Base-by-base conservation (phyloP, 2,329 filamentous ascomycete species). In the Bertia moriformis region DNA sequence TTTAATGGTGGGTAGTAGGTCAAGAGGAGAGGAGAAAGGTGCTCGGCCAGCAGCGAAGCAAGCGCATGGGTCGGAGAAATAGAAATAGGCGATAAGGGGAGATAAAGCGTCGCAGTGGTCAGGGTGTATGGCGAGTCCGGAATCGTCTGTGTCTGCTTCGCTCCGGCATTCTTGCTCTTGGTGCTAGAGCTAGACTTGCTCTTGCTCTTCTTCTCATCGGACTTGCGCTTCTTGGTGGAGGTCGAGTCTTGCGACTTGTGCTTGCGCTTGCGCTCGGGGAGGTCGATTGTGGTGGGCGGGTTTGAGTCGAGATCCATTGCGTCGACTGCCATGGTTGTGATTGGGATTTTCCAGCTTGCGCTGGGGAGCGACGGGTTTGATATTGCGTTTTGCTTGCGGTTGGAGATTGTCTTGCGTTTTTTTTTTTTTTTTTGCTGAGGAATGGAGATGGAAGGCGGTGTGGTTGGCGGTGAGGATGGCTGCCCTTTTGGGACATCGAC, bases 11-110 rank as follows among this genome's bases (percentile, higher is more conserved):
- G 60, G 49, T 71, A 74, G 56, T 78, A 79, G 15, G 69, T 73
- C 32, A 79, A 63, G n/a, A 79, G 65, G 5, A 78, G 58, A 4
- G 74, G 73, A 4, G 73, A 73, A 39, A 79, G 60, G 51, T 78
- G 68, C 47, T 74, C 69, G 32, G 73, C 71, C 49, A 73, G 67
- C 36, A 78, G 56, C 14, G 71, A 71, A 47, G 71, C 63, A 40
- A 73, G 57, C 7, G 72, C 67, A 46, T 67, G 62, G 17, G 61
- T 57, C 37, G 71, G 63, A 7, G 66, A 62, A 40, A 65, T 61
- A 19, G 61, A 65, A 41, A 73, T 66, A 17, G 74, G 71, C 29
- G 73, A 67, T 40, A 78, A 61, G 4, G 71, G 65, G 42, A 79
- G 61, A 52, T 75, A 78, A 49, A 78, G 61, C 2, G 73, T 71